Evolutionary conservation across 352 stramenopile genomes (phyloP), one percentile per base, ranked within the genome.

Genomic region (Elongisporangium undulatum): DNA sequence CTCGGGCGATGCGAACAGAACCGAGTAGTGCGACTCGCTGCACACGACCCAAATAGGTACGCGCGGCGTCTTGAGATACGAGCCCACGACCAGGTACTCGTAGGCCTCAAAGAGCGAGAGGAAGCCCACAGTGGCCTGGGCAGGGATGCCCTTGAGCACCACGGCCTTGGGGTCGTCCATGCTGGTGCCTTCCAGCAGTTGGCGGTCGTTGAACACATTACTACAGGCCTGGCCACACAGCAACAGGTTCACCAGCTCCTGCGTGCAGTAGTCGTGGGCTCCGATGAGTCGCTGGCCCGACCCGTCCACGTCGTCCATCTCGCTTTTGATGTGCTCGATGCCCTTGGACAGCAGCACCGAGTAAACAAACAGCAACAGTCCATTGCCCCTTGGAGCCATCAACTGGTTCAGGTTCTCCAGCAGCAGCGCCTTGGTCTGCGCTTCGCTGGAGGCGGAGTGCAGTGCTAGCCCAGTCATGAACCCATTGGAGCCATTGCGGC

Each of bases 211-310:
- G 71, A 99, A 99, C 2, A 98, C 90, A 61, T 98, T 98, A 69
- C 89, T 97, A 56, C 77, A 82, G 7, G 94, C 94, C 45, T 89
- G 79, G 9, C 97, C 97, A 21, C 89, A 88, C 7, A 99, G 69
- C n/a, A 99, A 67, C 41, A 99, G 66, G 75, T 99, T 99, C 8
- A 99, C 97, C 22, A 99, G 78, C 67, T 99, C 97, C 60, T 99
- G 94, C 0, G 85, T 94, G 56, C 88, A 95, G 51, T 97, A 97
- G 59, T 95, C 86, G 60, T 96, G 89, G 0, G 66, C 69, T 13
- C 90, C 90, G 41, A 97, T 92, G 48, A 97, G 71, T 58, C 85
- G 79, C 3, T 75, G 71, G 21, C 68, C 72, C 6, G 64, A 58
- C 49, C 77, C 75, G 39, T 77, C 83, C 17, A 82, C 57, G 4